These are phyloP conservation scores for Mitragyna speciosa DNA, from an alignment of 257 asterid species.

Conservation along the genomic window DNA sequence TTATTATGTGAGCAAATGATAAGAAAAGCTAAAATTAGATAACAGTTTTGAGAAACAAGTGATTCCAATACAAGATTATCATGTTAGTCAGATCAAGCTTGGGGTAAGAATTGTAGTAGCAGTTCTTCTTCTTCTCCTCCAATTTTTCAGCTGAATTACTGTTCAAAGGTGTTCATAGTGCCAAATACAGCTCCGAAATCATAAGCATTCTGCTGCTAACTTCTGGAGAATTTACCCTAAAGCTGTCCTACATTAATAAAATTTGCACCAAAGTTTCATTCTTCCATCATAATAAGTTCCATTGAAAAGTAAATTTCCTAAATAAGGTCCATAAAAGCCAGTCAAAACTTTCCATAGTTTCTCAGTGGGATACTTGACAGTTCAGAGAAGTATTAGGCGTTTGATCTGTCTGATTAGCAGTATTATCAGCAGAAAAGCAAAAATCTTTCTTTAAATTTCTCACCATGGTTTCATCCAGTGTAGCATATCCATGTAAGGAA, in stretches of 20 bases:
- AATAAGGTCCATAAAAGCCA: background rate
- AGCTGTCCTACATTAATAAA: background rate
- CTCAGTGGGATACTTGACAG: background rate
- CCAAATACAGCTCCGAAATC: background rate
- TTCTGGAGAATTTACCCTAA: background rate
- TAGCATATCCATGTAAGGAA: background rate
- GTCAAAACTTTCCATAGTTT: background rate
- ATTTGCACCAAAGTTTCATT: background rate
- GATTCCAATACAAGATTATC: background rate
- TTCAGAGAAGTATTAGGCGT: background rate
- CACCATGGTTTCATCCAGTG: background rate
- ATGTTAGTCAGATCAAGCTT: background rate
- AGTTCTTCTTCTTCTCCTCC: background rate
- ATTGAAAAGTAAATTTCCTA: background rate
- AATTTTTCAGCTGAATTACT: background rate
- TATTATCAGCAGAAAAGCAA: background rate
- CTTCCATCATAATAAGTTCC: background rate
- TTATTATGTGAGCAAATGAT: background rate
- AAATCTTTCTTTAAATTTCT: background rate
- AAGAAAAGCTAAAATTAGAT: background rate
- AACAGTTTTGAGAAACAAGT: background rate
- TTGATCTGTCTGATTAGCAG: background rate
- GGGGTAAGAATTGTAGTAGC: background rate
- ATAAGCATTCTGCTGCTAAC: background rate
- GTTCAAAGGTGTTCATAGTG: background rate